Conservation (phyloP, 2,329 filamentous ascomycete genomes). For the Aspergillus fumigatiaffinis region DNA sequence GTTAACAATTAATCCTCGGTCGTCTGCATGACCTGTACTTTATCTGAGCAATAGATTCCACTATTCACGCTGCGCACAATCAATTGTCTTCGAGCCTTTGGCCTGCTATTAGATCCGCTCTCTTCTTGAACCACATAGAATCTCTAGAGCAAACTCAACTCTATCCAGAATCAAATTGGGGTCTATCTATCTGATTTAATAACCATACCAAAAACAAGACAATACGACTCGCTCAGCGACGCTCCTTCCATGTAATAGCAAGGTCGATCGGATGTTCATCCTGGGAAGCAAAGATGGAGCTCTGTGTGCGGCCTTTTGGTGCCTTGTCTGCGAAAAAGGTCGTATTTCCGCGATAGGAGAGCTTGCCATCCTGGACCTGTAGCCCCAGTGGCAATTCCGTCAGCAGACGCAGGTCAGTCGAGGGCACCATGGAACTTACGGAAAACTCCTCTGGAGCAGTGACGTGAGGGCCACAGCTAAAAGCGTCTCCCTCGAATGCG, state of each 20-base stretch:
- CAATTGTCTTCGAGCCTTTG: neutral
- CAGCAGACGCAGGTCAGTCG: neutral
- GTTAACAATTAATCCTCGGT: conserved; percentile 7
- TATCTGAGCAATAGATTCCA: conserved; percentile 10
- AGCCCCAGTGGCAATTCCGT: neutral
- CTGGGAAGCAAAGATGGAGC: conserved; percentile 29
- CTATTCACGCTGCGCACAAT: neutral
- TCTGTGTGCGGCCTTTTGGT: conserved; percentile 34
- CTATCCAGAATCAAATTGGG: neutral
- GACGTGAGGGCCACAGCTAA: conserved; percentile 49
- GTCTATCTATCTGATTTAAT: neutral
- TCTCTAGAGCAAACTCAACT: neutral
- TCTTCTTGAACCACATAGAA: conserved; percentile 10
- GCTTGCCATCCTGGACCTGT: conserved; percentile 30
- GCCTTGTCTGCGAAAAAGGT: conserved; percentile 37
- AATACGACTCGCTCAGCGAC: conserved; percentile 1
- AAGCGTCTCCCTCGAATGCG: conserved; percentile 49
- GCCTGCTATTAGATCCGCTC: neutral
- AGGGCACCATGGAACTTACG: conserved; percentile 18
- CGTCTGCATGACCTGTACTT: conserved; percentile 11
- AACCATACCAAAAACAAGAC: neutral
- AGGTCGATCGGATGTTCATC: conserved; percentile 32
- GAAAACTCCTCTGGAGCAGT: conserved; percentile 26
- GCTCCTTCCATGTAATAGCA: conserved; percentile 29
- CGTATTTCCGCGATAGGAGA: conserved; percentile 31